phyloP scores from a whole-genome alignment of 169 alveolate species.

The Cryptosporidium meleagridis region DNA sequence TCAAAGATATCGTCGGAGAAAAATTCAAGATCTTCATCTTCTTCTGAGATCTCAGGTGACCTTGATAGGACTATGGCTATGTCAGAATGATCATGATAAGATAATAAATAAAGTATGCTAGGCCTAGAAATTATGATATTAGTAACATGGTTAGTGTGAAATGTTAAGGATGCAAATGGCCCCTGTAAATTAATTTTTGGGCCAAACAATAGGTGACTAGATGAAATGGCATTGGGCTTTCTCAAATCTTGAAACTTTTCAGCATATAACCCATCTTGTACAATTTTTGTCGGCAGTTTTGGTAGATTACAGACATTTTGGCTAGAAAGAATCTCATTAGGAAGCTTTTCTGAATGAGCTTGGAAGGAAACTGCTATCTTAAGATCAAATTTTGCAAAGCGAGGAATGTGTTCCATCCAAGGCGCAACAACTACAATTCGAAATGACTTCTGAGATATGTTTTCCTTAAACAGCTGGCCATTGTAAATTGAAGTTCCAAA shows the following conservation, averaged over 20 bases:
- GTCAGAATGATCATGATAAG: slow-evolving; percentile 69
- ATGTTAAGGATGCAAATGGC: slow-evolving; percentile 28
- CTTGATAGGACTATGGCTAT: slow-evolving; percentile 39
- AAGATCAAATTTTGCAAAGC: slow-evolving; percentile 26
- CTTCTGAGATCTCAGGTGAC: slow-evolving; percentile 1
- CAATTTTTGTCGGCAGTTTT: slow-evolving; percentile 1
- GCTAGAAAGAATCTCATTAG: background rate
- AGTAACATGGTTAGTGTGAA: slow-evolving; percentile 11
- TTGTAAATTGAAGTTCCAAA: slow-evolving; percentile 63
- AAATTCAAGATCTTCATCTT: slow-evolving; percentile 61
- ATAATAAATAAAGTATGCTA: slow-evolving; percentile 24
- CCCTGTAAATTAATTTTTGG: slow-evolving; percentile 10
- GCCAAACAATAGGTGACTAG: slow-evolving; percentile 2
- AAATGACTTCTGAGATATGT: slow-evolving; percentile 39
- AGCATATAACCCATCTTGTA: slow-evolving; percentile 43
- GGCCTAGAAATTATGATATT: slow-evolving; percentile 38
- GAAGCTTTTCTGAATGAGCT: background rate
- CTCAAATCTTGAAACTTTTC: slow-evolving; percentile 2
- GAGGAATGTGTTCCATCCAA: slow-evolving; percentile 27
- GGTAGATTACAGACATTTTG: slow-evolving; percentile 36
- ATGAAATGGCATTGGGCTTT: slow-evolving; percentile 15
- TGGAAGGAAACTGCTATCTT: slow-evolving; percentile 49
- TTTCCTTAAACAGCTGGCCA: slow-evolving; percentile 69
- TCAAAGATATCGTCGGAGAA: slow-evolving; percentile 25
- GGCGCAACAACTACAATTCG: slow-evolving; percentile 46